Base-by-base conservation (phyloP, 495 filamentous ascomycete species). In the Aspergillus wentii region DNA sequence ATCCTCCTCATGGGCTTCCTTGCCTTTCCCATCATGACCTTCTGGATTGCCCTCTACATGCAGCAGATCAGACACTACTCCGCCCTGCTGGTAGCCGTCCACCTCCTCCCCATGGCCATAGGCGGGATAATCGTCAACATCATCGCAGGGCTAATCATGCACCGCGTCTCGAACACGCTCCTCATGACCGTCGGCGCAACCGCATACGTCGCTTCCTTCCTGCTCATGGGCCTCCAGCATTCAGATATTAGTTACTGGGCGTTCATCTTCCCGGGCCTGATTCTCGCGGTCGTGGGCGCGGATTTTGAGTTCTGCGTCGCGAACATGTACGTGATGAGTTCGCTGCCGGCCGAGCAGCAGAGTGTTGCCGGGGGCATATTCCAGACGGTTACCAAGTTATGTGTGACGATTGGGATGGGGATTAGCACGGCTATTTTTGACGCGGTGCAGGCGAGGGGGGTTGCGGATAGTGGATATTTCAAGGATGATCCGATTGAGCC, bases 301-400 rank as follows among this genome's bases (percentile, higher is more conserved):
- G 80, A 83, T 47, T 62, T 70, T 3, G 64, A 81, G 7, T 86
- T 82, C 57, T 76, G 72, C 6, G 68, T 83, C 5, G 71, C 76
- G 2, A 80, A 82, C n/a, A n/a, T n/a, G n/a, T 66, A 62, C 28
- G 62, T 66, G n/a, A 66, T 66, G 62, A 57, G 54, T 8, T 54
- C 58, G 1, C 56, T 64, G 2, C 56, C 62, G 2, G 44, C 50
- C 4, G 44, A 44, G 10, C 46, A 64, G 25, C 62, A 66, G 44
- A 61, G 56, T 6, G 53, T 64, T 15, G 60, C 60, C 2, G 60
- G 60, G 2, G 57, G 60, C 4, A 64, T 66, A 16, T 62, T 66
- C 44, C 61, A 62, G 17, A 64, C 62, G 0, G 56, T 56, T 16
- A 61, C 45, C 40, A 66, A 61, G 30, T 33, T 64, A n/a, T 36